Conservation (phyloP, 208 protist species). For the Sergeia podlipaevii region DNA sequence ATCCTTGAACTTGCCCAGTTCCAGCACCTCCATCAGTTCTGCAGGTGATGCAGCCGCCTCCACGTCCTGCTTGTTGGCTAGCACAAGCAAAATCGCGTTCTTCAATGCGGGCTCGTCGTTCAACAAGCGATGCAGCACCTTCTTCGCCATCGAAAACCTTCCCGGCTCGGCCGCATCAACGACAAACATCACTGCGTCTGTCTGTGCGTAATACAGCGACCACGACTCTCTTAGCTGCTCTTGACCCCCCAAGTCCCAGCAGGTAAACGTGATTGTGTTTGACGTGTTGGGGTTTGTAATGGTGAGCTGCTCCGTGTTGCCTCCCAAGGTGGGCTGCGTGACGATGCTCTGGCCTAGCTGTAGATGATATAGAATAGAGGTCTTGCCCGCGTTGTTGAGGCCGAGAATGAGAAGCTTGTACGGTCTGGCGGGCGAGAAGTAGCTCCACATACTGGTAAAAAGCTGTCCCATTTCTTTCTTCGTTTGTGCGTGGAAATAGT, state of each 20-base stretch:
- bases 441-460: slow-evolving; percentile 55
- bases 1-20: slow-evolving; percentile 84
- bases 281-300: slow-evolving; percentile 94
- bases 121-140: slow-evolving; percentile 87
- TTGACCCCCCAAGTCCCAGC: slow-evolving; percentile 98
- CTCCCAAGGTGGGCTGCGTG: slow-evolving; percentile 97
- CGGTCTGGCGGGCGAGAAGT: slow-evolving; percentile 42
- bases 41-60: slow-evolving; percentile 66
- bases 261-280: slow-evolving; percentile 89
- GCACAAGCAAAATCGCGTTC: slow-evolving; percentile 87
- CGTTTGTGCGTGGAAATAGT: slow-evolving; percentile 1
- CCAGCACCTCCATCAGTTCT: slow-evolving; percentile 82
- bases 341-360: slow-evolving; percentile 96
- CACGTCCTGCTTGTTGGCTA: slow-evolving; percentile 97
- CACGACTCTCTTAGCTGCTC: slow-evolving; percentile 90
- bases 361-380: slow-evolving; percentile 97
- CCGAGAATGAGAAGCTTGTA: slow-evolving; percentile 94
- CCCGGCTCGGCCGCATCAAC: slow-evolving; percentile 86
- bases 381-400: slow-evolving; percentile 97
- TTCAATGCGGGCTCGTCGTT: slow-evolving; percentile 78
- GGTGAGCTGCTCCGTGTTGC: slow-evolving; percentile 95
- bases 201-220: slow-evolving; percentile 97
- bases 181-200: slow-evolving; percentile 93
- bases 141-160: slow-evolving; percentile 64
- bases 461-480: slow-evolving; percentile 50